phyloP scores from a whole-genome alignment of 202 grass and related monocot genomes.

The Panicum virgatum region DNA sequence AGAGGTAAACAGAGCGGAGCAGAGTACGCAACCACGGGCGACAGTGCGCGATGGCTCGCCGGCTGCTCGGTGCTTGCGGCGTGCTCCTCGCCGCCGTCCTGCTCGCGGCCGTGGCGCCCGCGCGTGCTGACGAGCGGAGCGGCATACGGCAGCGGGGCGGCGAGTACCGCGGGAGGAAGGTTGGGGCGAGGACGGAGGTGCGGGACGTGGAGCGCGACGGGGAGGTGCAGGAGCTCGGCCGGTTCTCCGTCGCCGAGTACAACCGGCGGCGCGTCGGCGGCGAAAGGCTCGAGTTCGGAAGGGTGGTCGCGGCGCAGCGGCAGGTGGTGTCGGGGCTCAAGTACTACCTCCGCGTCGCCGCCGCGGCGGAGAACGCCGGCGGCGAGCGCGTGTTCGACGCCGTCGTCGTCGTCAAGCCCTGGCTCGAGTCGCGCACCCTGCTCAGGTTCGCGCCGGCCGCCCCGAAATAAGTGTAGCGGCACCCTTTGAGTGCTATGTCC shows the following conservation, averaged over 20 bases:
- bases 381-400: conserved; percentile 58
- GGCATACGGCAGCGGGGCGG: neutral
- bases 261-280: conserved; percentile 40
- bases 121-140: neutral
- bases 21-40: neutral
- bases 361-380: neutral
- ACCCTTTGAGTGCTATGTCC: neutral
- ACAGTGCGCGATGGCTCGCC: conserved; percentile 38
- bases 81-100: neutral
- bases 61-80: neutral
- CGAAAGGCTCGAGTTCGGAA: conserved; percentile 50
- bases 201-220: conserved; percentile 58
- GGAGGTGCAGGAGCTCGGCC: conserved; percentile 85
- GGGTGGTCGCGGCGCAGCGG: conserved; percentile 71
- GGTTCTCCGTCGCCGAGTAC: conserved; percentile 75
- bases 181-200: conserved; percentile 62
- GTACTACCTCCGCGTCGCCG: conserved; percentile 78
- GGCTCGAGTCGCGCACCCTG: conserved; percentile 61
- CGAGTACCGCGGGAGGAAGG: conserved; percentile 50
- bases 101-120: neutral
- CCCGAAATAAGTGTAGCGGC: neutral
- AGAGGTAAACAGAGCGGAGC: neutral
- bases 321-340: conserved; percentile 91
- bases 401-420: conserved; percentile 70
- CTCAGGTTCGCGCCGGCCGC: conserved; percentile 61